These are phyloP conservation scores for Pelomyxa schiedti DNA, from an alignment of 78 protist species.

Conservation along the genomic window DNA sequence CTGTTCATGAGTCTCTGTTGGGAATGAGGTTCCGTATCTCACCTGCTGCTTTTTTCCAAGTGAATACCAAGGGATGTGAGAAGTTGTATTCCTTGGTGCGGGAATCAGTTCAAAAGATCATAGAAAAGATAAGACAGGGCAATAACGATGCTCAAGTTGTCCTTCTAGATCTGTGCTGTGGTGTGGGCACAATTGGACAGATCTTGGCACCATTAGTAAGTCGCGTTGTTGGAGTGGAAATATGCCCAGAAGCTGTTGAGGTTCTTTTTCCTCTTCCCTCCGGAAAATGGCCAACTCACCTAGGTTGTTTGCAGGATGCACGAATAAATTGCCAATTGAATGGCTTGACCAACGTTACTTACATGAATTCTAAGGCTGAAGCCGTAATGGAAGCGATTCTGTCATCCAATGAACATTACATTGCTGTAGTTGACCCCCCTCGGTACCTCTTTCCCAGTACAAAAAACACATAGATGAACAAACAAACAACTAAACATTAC, in stretches of 20 bases:
- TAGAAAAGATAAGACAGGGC: background rate
- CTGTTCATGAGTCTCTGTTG: background rate
- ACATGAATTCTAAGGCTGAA: background rate
- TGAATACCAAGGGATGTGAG: background rate
- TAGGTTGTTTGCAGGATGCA: background rate
- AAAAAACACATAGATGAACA: too few relatives aligned
- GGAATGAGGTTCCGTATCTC: background rate
- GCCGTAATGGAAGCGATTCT: background rate
- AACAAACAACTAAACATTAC: too few relatives aligned
- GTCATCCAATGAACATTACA: background rate
- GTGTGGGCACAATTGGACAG: background rate
- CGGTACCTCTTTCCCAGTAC: too few relatives aligned
- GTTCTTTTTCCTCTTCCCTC: too few relatives aligned
- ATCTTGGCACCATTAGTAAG: background rate
- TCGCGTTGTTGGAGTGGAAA: background rate
- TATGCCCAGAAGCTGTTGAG: background rate
- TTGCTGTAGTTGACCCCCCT: constrained; percentile 1
- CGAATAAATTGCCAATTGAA: background rate
- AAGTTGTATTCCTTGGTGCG: background rate
- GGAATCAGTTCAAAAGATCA: background rate
- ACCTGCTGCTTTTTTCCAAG: background rate
- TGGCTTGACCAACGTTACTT: background rate
- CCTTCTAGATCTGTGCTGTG: background rate
- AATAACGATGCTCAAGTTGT: background rate
- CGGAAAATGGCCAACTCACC: too few relatives aligned